Base-by-base conservation (phyloP, 306 rosid species). In the Vigna nakashimae region DNA sequence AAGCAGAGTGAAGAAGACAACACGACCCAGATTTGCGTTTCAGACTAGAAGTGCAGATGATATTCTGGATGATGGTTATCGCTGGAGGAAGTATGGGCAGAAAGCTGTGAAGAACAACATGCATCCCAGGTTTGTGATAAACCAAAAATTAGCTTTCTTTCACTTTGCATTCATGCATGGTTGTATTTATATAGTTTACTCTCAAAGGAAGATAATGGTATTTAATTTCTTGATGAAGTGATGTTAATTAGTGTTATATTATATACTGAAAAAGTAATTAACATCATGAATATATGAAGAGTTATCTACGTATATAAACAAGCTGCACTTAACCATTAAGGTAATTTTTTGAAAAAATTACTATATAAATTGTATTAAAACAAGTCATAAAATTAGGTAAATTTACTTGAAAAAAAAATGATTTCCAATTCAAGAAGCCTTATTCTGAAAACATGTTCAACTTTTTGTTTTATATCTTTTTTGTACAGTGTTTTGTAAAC, bases 11-110 rank as follows among this genome's bases (percentile, higher is more conserved):
- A 87, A 86, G 77, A 89, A 81, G 68, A 75, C 73, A 4, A 79
- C 9, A 62, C 65, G 82, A 17, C 94, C 94, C 0, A 87, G 94
- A 87, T 85, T 92, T 77, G 97, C 88, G 4, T 92, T 92, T 82
- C 94, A 92, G 86, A 92, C 97, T 0, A 81, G 91, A 73, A 92
- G 94, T 62, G 89, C 71, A 3, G 94, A 92, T 65, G 97, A 88
- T 74, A 90, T 92, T 69, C 90, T 92, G 17, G 97, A 92, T 18
- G 94, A 91, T 63, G 97, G 97, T 1, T 91, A 83, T 40, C 89
- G 94, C 9, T 91, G 97, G 97, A 87, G 97, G 53, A 91, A 91
- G 63, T 91, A 89, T 69, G 97, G 97, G 7, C 97, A 91, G 87
- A 91, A 91, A 84, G 82, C 94, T 65, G 97, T 91, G 76, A 91